Evolutionary conservation across 768 basidiomycete genomes (phyloP).

Genomic region (Kwoniella bestiolae): DNA sequence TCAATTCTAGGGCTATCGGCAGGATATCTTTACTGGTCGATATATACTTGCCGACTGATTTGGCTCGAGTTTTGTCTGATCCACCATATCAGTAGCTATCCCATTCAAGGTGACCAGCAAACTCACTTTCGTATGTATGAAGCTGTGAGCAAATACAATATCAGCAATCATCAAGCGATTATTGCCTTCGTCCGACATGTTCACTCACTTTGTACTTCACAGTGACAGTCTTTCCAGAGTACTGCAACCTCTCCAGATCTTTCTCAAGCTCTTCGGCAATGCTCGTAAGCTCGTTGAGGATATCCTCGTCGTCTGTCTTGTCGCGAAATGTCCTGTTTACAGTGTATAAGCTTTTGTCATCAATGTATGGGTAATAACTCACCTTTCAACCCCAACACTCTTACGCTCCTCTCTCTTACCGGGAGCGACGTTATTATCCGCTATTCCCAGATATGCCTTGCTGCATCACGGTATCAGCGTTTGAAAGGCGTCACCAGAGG

Average conservation of each 20-base stretch:
- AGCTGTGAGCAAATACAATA: slow-evolving; percentile 56
- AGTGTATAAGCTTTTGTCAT: too few relatives aligned
- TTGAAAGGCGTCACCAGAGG: not conserved
- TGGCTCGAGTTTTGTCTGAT: slow-evolving; percentile 72
- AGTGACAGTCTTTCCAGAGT: slow-evolving; percentile 85
- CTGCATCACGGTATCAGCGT: slow-evolving; percentile 23
- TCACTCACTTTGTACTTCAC: slow-evolving; percentile 79
- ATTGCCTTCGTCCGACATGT: too few relatives aligned
- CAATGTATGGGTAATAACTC: not conserved
- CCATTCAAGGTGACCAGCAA: slow-evolving; percentile 7
- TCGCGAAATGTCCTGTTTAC: slow-evolving; percentile 85
- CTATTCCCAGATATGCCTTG: slow-evolving; percentile 79
- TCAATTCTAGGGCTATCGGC: slow-evolving; percentile 78
- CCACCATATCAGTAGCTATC: slow-evolving; percentile 58
- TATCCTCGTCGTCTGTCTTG: slow-evolving; percentile 67
- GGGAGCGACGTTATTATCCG: slow-evolving; percentile 79
- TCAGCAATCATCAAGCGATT: too few relatives aligned
- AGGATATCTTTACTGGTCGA: slow-evolving; percentile 76
- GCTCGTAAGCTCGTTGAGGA: slow-evolving; percentile 76
- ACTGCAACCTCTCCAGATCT: slow-evolving; percentile 78
- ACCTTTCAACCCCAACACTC: slow-evolving; percentile 91
- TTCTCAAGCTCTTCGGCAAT: slow-evolving; percentile 78
- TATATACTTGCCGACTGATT: slow-evolving; percentile 77
- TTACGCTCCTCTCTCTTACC: slow-evolving; percentile 79
- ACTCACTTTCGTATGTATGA: slow-evolving; percentile 79